Evolutionary conservation across 371 early-diverging fungal species (phyloP).

Genomic region (Dinochytrium kinnereticum): DNA sequence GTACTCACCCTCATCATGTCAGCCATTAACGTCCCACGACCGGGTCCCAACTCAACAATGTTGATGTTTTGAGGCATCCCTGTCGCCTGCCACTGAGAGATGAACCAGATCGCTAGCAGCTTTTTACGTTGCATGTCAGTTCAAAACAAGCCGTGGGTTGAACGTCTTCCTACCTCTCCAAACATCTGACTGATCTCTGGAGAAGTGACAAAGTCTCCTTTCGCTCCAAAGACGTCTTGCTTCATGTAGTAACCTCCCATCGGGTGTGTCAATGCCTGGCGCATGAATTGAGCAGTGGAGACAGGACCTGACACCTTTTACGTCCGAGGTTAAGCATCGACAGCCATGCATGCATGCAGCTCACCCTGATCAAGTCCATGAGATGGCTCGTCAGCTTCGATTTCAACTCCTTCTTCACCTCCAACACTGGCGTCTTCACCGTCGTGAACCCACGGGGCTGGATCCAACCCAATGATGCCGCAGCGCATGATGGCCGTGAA

Average conservation of each 20-base stretch:
- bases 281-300: slow-evolving; percentile 87
- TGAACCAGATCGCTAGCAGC: slow-evolving; percentile 81
- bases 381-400: slow-evolving; percentile 65
- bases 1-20: slow-evolving; percentile 82
- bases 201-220: slow-evolving; percentile 94
- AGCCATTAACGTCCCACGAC: slow-evolving; percentile 90
- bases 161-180: slow-evolving; percentile 76
- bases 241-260: slow-evolving; percentile 91
- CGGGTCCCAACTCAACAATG: slow-evolving; percentile 93
- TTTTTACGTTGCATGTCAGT: too few relatives aligned
- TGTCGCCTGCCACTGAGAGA: slow-evolving; percentile 70
- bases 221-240: slow-evolving; percentile 88
- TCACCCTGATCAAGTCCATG: slow-evolving; percentile 57
- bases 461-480: neutral
- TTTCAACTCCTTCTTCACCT: slow-evolving; percentile 55
- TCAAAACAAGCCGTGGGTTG: too few relatives aligned
- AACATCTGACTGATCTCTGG: slow-evolving; percentile 98
- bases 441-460: neutral
- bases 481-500: neutral
- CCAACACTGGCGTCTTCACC: too few relatives aligned
- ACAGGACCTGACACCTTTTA: slow-evolving; percentile 73
- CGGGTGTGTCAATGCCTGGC: slow-evolving; percentile 86
- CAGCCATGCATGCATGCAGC: slow-evolving; percentile 44
- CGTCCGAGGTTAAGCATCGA: too few relatives aligned
- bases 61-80: slow-evolving; percentile 62